Evolutionary conservation across 305 asterid species (phyloP), one percentile per base, ranked within the genome.

Genomic region (Ilex paraguariensis): DNA sequence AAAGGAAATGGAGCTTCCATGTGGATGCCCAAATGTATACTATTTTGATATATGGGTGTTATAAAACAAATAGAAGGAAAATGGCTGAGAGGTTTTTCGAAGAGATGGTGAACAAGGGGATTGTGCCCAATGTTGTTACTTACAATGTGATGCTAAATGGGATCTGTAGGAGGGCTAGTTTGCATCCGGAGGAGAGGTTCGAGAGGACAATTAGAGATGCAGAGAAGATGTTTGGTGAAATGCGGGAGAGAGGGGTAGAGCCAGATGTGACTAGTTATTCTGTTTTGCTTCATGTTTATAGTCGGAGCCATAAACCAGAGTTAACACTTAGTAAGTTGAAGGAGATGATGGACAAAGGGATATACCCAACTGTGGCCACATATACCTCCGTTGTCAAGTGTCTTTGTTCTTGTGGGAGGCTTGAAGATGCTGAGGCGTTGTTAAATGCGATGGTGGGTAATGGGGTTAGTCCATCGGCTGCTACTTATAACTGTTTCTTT

Each of bases 231-330:
- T 75, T 91, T 54, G 82, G 69, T 48, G 91, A 87, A 71, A 88
- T 91, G 98, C 76, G 67, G 10, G 76, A 77, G 44, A 66, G 79
- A 72, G 87, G 93, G 3, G 72, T 89, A 61, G 96, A 89, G 64
- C 96, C 96, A 31, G 97, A 91, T 70, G 95, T 87, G 11, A 81
- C 88, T 4, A 87, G 95, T 65, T 91, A 85, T 72, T 87, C 98
- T 0, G 75, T 84, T 57, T 67, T 87, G 78, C 84, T 91, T 16
- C 96, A 88, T 44, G 97, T 87, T 3, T 91, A 87, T 57, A 87
- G 92, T 65, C 77, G 97, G 70, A 93, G 91, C 0, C 98, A 89
- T 70, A 91, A 91, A 73, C 91, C 98, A 10, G 91, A 78, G 61
- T 56, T 91, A 46, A 82, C 83, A 45, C 76, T 89, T 30, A 96